Base-by-base conservation (phyloP, 257 asterid genomes). In the Solanum ossicruentum region DNA sequence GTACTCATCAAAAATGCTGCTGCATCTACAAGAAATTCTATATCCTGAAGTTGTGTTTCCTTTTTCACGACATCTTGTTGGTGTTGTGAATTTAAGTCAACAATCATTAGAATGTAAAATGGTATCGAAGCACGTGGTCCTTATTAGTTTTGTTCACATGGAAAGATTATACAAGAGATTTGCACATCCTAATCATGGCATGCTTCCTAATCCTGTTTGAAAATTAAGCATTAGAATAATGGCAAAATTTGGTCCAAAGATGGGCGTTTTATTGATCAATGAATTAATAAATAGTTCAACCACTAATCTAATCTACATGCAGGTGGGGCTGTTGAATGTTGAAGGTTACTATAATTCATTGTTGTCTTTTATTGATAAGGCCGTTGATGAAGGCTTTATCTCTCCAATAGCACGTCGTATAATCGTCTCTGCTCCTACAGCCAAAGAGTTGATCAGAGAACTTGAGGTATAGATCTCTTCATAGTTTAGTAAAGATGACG, bases 311-410 rank as follows among this genome's bases (percentile, higher is more conserved):
- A 81, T 84, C 54, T 7, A 51, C 65, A 45, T 86, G 87, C 93
- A 95, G 99, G 99, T 95, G 81, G 99, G 99, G 67, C 92, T 95
- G 61, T 88, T 95, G 93, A 95, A 95, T 69, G 99, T 95, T 21
- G 98, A 95, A n/a, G 99, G 98, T 13, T 95, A 84, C 93, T 95
- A 95, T 32, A 94, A 93, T 87, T 95, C 98, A 11, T 87, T 94
- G 82, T 71, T 92, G 89, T 90, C 89, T 52, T 93, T 93, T 56
- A 85, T 93, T 55, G 96, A 93, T 13, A 90, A 91, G 92, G 99
- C 98, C 86, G 97, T 95, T 70, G 99, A 95, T 88, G 99, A 95
- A 94, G 99, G 99, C 90, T 95, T 95, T 85, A 90, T 95, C 80
- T 94, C 99, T 32, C 97, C 98, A 2, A 93, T 86, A 8, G 94